Evolutionary conservation across 768 basidiomycete genomes (phyloP), one percentile per base, ranked within the genome.

Genomic region (Trametes gibbosa): DNA sequence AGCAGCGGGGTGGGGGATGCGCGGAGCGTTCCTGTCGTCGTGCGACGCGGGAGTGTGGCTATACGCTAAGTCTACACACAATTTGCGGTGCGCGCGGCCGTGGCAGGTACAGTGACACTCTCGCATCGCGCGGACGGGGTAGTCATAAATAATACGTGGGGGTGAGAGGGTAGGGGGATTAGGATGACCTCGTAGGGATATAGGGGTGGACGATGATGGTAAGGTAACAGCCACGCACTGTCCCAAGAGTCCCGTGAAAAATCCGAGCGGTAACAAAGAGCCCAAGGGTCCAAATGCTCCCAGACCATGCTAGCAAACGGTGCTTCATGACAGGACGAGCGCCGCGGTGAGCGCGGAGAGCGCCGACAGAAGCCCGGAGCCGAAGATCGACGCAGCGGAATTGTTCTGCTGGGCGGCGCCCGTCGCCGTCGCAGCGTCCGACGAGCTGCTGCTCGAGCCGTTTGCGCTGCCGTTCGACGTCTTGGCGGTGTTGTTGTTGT

Each of bases 321-420:
- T 32, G 4, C 29, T 32, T 62, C 34, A 56, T 50, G 52, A 53
- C 41, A 62, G 42, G 35, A 50, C 56, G 46, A 62, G 29, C 52
- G 61, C 56, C 27, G 61, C 61, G 34, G 41, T 21, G 48, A 54
- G 37, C 21, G 48, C 56, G 46, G 50, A 42, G 16, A 58, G 23
- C 12, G 29, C 34, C 41, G 61, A 39, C 50, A 53, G 47, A n/a
- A 45, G 21, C n/a, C 55, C 51, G 34, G 37, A 24, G 52, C 51
- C 16, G 56, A 50, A 10, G 34, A 32, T 25, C 16, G 53, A 39
- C 34, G 59, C 50, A 1, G 55, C 55, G 19, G 55, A 49, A 47
- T 56, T 56, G 55, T 37, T 34, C 23, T 55, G 32, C 23, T 32
- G 14, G 8, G 43, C 32, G 45, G 53, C 6, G 43, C 32, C 32